Evolutionary conservation across 129 eudicot species (phyloP).

Genomic region (Chrysanthemum lavandulifolium): DNA sequence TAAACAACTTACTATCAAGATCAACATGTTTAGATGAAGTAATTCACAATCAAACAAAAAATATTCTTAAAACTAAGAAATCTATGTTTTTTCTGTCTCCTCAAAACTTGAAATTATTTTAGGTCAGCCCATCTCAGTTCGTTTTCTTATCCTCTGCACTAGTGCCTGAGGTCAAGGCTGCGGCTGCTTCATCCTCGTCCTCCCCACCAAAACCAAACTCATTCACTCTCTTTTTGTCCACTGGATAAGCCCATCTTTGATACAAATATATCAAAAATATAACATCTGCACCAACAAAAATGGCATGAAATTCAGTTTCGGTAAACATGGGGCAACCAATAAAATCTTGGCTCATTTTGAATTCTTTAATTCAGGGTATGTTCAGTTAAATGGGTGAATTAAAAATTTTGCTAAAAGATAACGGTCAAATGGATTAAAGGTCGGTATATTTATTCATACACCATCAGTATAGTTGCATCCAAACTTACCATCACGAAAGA

Average conservation of each 20-base stretch:
- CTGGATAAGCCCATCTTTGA: conserved; percentile 93
- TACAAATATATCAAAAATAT: conserved; percentile 83
- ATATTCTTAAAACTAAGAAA: conserved; percentile 3
- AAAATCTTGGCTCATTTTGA: not conserved
- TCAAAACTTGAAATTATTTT: conserved; percentile 37
- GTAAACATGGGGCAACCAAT: not conserved
- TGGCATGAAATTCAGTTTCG: not conserved
- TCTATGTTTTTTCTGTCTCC: conserved; percentile 20
- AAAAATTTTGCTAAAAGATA: no score
- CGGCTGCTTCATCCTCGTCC: conserved; percentile 52
- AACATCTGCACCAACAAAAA: conserved; percentile 55
- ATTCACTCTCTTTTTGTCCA: conserved; percentile 87
- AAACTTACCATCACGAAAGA: conserved; percentile 95
- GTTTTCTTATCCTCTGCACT: conserved; percentile 76
- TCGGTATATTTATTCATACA: no score
- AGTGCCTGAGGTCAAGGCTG: conserved; percentile 21
- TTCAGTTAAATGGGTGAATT: not conserved
- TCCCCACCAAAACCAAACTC: conserved; percentile 95
- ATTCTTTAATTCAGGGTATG: not conserved
- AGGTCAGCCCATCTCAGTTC: conserved; percentile 44
- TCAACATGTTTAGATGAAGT: conserved; percentile 16
- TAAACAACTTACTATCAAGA: conserved; percentile 27
- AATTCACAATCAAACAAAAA: conserved; percentile 29
- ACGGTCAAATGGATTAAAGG: not conserved
- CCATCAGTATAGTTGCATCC: conserved; percentile 3